Conservation (phyloP, 495 filamentous ascomycete species). For the Daldinia decipiens region DNA sequence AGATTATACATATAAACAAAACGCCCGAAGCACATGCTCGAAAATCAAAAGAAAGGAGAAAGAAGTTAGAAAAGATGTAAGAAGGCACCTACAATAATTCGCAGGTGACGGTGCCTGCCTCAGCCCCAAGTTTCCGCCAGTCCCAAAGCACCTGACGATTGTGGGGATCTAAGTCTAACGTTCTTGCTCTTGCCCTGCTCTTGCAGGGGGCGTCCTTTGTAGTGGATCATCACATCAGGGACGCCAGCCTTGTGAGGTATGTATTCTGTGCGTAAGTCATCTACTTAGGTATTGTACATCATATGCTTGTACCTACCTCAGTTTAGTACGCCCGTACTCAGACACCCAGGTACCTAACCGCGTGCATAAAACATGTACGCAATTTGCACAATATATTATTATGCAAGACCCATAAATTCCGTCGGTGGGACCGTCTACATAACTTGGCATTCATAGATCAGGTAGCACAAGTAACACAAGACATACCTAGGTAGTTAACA, state of each 20-base stretch:
- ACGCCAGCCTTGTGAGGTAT: conserved; percentile 23
- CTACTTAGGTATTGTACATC: background rate
- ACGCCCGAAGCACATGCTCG: conserved; percentile 1
- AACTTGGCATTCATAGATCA: background rate
- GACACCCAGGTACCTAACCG: background rate
- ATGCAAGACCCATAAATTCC: background rate
- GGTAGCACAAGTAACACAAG: too few relatives aligned
- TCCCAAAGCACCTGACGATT: background rate
- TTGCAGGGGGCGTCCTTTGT: conserved; percentile 7
- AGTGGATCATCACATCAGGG: conserved; percentile 20
- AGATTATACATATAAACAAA: background rate
- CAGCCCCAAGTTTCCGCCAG: background rate
- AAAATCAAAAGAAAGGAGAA: background rate
- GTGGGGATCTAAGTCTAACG: background rate
- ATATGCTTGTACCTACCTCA: conserved; percentile 1
- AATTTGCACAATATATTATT: background rate
- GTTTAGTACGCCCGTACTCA: background rate
- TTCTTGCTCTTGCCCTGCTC: background rate
- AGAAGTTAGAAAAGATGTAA: background rate
- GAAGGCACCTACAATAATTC: background rate
- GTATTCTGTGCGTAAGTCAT: conserved; percentile 20
- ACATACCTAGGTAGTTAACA: too few relatives aligned
- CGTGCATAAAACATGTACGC: background rate
- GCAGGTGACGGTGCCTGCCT: background rate
- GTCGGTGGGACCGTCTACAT: background rate